phyloP scores from a whole-genome alignment of 495 filamentous ascomycete species.

The Penicillium malachiteum region DNA sequence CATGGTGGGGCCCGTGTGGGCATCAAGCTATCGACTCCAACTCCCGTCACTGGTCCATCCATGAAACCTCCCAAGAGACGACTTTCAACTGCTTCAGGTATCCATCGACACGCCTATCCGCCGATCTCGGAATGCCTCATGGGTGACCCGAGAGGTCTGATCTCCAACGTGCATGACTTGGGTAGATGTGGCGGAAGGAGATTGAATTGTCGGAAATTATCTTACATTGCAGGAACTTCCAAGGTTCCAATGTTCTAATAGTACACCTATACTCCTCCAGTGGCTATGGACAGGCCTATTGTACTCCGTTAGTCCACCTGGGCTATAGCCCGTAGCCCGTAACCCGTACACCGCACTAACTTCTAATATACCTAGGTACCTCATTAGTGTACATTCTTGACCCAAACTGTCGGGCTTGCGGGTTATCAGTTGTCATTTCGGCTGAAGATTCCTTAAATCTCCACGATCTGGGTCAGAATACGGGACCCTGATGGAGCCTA shows the following conservation, averaged over 20 bases:
- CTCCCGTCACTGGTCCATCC: slow-evolving; percentile 14
- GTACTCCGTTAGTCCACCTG: too few species aligned
- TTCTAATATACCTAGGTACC: too few species aligned
- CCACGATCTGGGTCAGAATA: slow-evolving; percentile 30
- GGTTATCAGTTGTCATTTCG: slow-evolving; percentile 27
- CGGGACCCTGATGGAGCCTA: slow-evolving; percentile 30
- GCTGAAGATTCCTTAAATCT: slow-evolving; percentile 39
- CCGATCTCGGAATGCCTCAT: slow-evolving; percentile 38
- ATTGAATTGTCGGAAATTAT: background rate
- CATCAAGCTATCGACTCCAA: slow-evolving; percentile 16
- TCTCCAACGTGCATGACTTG: slow-evolving; percentile 7
- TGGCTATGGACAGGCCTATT: too few species aligned
- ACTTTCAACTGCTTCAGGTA: slow-evolving; percentile 18
- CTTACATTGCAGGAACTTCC: too few species aligned
- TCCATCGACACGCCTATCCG: slow-evolving; percentile 32
- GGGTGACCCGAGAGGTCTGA: slow-evolving; percentile 22
- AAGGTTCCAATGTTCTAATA: too few species aligned
- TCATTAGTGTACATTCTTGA: background rate
- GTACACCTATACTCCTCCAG: too few species aligned
- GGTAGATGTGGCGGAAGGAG: background rate
- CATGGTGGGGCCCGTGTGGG: slow-evolving; percentile 22
- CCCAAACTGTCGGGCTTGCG: slow-evolving; percentile 10
- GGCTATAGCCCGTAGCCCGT: too few species aligned
- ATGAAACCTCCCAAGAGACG: slow-evolving; percentile 5
- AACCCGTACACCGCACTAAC: too few species aligned